phyloP scores from a whole-genome alignment of 768 basidiomycete genomes.

The Lactifluus pinguis region DNA sequence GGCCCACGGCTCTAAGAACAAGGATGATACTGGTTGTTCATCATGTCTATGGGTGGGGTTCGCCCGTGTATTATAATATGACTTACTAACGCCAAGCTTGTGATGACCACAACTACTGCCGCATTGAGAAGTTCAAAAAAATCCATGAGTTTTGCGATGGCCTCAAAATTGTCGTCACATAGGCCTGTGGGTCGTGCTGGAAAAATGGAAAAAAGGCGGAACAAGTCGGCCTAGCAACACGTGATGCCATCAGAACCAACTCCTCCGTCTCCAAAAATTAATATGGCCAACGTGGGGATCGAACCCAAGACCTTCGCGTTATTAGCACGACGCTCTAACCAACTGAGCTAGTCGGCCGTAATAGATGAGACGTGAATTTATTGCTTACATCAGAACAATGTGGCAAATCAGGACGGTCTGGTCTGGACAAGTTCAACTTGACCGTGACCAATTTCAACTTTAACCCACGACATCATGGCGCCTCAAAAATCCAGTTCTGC shows the following conservation, averaged over 20 bases:
- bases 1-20: conserved; percentile 83
- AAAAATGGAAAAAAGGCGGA: no score
- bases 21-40: conserved; percentile 74
- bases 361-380: rapidly evolving
- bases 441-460: background rate
- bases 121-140: background rate
- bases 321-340: conserved; percentile 92
- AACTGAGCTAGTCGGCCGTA: conserved; percentile 83
- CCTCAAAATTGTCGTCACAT: no score
- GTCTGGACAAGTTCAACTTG: background rate
- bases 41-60: conserved; percentile 28
- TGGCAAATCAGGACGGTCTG: background rate
- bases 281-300: conserved; percentile 24
- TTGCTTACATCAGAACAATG: background rate
- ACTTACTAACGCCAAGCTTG: conserved; percentile 9
- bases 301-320: conserved; percentile 28
- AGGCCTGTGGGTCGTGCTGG: no score
- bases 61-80: background rate
- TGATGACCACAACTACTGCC: background rate
- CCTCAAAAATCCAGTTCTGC: conserved; percentile 9
- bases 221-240: background rate
- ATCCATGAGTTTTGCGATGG: background rate
- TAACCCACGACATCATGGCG: conserved; percentile 5
- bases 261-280: background rate
- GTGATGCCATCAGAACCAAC: background rate